Evolutionary conservation across 1,284 basidiomycete genomes (phyloP).

Genomic region (Pyrrhoderma noxium): DNA sequence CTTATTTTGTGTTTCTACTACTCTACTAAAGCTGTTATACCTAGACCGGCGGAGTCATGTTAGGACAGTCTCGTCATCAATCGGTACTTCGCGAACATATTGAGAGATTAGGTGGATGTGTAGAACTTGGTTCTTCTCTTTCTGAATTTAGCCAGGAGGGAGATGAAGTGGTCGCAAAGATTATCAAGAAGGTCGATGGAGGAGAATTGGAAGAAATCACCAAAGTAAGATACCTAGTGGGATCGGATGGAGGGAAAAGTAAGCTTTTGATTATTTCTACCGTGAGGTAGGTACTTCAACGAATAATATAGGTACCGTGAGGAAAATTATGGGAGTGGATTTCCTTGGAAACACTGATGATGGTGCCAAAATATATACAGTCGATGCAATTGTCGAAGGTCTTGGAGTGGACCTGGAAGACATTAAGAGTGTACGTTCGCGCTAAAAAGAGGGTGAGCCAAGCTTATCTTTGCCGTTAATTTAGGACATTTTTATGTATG

Average conservation of each 20-base stretch:
- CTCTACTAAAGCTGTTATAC: background rate
- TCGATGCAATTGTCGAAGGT: slow-evolving; percentile 34
- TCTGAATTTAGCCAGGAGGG: slow-evolving; percentile 8
- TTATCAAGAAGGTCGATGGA: background rate
- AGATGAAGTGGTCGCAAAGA: slow-evolving; percentile 3
- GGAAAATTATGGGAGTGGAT: slow-evolving; percentile 35
- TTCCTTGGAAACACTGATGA: slow-evolving; percentile 40
- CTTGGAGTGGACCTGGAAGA: slow-evolving; percentile 22
- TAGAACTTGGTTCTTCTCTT: slow-evolving; percentile 14
- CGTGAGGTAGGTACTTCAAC: background rate
- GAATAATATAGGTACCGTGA: slow-evolving; percentile 22
- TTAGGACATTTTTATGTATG: background rate
- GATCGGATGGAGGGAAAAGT: slow-evolving; percentile 34
- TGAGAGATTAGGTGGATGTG: slow-evolving; percentile 7
- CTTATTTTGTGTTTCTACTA: background rate
- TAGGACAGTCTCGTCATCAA: slow-evolving; percentile 15
- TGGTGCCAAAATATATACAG: slow-evolving; percentile 28
- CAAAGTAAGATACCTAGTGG: slow-evolving; percentile 24
- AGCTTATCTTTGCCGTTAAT: background rate
- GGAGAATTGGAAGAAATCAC: background rate
- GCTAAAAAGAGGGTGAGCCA: background rate
- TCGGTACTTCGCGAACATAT: slow-evolving; percentile 15
- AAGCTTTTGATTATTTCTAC: background rate
- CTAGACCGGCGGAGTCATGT: slow-evolving; percentile 1
- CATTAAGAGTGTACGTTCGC: background rate